A percentile compares a stretch with the other conserved stretches of the same genome.
Evolutionary conservation across 805 yeast genomes (phyloP).

Genomic region (Wickerhamomyces canadensis): DNA sequence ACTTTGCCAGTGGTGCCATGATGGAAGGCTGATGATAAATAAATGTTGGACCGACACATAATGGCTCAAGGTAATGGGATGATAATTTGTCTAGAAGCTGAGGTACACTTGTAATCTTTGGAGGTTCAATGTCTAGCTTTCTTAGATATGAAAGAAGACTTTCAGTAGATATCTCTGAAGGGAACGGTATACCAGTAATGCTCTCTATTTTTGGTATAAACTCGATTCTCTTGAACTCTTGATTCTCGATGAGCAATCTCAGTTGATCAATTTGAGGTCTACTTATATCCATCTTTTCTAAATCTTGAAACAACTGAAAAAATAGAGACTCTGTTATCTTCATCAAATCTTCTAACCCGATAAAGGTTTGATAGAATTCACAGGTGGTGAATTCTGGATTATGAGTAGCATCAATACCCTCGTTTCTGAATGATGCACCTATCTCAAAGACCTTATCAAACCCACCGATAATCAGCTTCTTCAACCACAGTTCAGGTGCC

Average conservation of each 20-base stretch:
- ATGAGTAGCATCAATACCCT: conserved; percentile 88
- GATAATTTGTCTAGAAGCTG: conserved; percentile 63
- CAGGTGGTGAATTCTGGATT: conserved; percentile 92
- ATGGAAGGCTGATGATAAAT: conserved; percentile 78
- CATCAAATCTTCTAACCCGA: conserved; percentile 63
- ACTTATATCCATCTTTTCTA: conserved; percentile 17
- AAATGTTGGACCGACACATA: conserved; percentile 60
- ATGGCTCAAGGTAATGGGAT: conserved; percentile 57
- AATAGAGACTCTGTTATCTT: conserved; percentile 55
- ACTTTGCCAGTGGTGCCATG: conserved; percentile 86
- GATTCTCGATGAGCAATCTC: background rate
- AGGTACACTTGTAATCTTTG: conserved; percentile 42
- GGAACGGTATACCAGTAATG: conserved; percentile 44
- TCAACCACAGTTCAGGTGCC: conserved; percentile 95
- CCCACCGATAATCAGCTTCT: conserved; percentile 76
- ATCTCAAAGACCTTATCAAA: conserved; percentile 83
- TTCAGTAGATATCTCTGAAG: conserved; percentile 35
- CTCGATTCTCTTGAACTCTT: conserved; percentile 43
- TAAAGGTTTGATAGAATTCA: conserved; percentile 79
- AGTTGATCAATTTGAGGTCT: conserved; percentile 4
- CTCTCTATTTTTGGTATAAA: conserved; percentile 60
- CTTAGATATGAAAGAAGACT: conserved; percentile 36
- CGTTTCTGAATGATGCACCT: conserved; percentile 83
- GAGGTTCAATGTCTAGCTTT: conserved; percentile 20
- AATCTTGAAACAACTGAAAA: conserved; percentile 29